phyloP scores from a whole-genome alignment of 2,329 filamentous ascomycete genomes.

The Saccharata proteae region DNA sequence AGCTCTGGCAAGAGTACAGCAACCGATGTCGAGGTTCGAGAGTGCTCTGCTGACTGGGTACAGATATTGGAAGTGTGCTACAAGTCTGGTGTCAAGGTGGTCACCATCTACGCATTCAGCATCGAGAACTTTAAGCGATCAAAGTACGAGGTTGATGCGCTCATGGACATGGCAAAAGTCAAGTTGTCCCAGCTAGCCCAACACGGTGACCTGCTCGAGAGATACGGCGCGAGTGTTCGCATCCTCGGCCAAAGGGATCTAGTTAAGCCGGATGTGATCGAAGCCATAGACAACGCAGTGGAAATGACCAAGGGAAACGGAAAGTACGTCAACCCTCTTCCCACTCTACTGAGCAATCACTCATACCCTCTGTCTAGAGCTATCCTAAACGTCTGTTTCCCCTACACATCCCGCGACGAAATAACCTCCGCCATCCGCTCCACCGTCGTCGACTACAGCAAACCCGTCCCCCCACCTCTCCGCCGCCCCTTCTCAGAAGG shows the following conservation, averaged over 20 bases:
- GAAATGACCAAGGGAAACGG: constrained; percentile 80
- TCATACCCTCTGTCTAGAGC: constrained; percentile 31
- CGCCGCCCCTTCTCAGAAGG: constrained; percentile 72
- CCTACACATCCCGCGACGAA: constrained; percentile 91
- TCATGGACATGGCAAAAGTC: constrained; percentile 96
- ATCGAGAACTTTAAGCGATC: constrained; percentile 98
- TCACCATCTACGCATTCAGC: constrained; percentile 96
- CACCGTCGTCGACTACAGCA: constrained; percentile 78
- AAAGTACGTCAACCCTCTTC: constrained; percentile 38
- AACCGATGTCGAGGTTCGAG: neutral
- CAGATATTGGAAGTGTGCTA: constrained; percentile 93
- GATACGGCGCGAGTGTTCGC: constrained; percentile 78
- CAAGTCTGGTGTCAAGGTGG: constrained; percentile 90
- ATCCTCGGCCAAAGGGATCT: constrained; percentile 76
- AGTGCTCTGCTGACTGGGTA: constrained; percentile 2
- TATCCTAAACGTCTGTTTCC: constrained; percentile 89
- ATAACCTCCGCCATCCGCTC: constrained; percentile 82
- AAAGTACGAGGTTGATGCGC: constrained; percentile 87
- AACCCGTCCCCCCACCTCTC: constrained; percentile 46
- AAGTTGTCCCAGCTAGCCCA: constrained; percentile 86
- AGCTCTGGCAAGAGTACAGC: constrained; percentile 67
- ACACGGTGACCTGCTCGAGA: constrained; percentile 84
- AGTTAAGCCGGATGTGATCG: constrained; percentile 75
- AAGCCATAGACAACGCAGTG: constrained; percentile 76
- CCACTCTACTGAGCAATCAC: no score